Conservation (phyloP, 1,284 basidiomycete species). For the Sanghuangporus weigelae region DNA sequence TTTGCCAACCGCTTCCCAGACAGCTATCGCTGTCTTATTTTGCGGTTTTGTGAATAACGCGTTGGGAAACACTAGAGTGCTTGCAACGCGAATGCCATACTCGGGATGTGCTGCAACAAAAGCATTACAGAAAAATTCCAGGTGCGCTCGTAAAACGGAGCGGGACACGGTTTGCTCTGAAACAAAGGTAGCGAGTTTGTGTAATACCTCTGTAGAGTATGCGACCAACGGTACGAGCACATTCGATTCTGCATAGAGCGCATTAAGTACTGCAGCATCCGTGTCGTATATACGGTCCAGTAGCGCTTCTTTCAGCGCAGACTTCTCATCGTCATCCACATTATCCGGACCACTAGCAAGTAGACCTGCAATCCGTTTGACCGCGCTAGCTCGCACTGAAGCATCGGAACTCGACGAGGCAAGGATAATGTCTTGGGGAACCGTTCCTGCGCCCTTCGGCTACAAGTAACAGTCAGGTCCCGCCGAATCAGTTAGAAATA, state of each 20-base stretch:
- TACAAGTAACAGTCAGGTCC: neutral
- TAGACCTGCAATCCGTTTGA: conserved; percentile 42
- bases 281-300: conserved; percentile 64
- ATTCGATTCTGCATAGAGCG: conserved; percentile 52
- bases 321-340: conserved; percentile 33
- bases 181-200: conserved; percentile 42
- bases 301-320: conserved; percentile 47
- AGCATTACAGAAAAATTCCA: conserved; percentile 31
- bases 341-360: conserved; percentile 24
- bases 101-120: conserved; percentile 29
- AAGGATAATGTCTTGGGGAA: conserved; percentile 39
- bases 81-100: conserved; percentile 43
- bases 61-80: conserved; percentile 63
- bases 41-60: conserved; percentile 69
- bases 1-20: conserved; percentile 57
- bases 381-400: conserved; percentile 45
- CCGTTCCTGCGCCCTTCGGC: conserved; percentile 1
- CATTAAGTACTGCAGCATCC: conserved; percentile 53
- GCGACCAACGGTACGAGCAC: conserved; percentile 42
- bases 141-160: conserved; percentile 28
- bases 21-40: conserved; percentile 52
- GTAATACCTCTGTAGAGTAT: conserved; percentile 40
- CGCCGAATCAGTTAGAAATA: neutral
- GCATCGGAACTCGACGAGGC: conserved; percentile 50
- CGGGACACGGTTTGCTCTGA: conserved; percentile 18